Evolutionary conservation across 148 eudicot genomes (phyloP).

Genomic region (Beta vulgaris): DNA sequence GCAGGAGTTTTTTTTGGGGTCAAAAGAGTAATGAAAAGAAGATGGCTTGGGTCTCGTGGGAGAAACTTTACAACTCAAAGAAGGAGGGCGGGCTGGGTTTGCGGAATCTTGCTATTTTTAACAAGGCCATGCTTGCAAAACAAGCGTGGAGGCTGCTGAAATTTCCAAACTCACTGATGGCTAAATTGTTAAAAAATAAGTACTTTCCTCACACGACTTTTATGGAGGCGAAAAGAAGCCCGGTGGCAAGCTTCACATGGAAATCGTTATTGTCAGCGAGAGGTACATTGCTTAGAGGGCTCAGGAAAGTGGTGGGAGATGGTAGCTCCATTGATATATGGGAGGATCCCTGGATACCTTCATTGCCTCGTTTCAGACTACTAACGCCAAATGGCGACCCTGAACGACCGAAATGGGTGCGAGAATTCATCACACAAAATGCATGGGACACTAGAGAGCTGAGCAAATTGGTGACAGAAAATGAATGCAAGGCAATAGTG

Average conservation of each 20-base stretch:
- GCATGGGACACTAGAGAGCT: too few relatives aligned
- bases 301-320: too few relatives aligned
- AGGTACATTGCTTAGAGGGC: too few relatives aligned
- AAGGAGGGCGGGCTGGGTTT: not conserved
- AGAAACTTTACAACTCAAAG: not conserved
- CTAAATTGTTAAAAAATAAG: not conserved
- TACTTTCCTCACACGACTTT: not conserved
- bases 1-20: not conserved
- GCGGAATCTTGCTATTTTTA: not conserved
- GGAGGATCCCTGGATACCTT: too few relatives aligned
- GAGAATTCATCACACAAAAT: too few relatives aligned
- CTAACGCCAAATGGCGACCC: too few relatives aligned
- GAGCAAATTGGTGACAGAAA: not conserved
- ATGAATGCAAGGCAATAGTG: not conserved
- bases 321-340: too few relatives aligned
- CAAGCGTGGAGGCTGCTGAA: not conserved
- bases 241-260: too few relatives aligned
- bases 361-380: too few relatives aligned
- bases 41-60: not conserved
- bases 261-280: too few relatives aligned
- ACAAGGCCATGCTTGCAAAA: not conserved
- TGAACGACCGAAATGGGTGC: too few relatives aligned
- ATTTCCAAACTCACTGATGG: not conserved
- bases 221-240: too few relatives aligned
- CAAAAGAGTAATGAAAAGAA: not conserved